Evolutionary conservation across 768 basidiomycete genomes (phyloP).

Genomic region (Lentinus tigrinus): DNA sequence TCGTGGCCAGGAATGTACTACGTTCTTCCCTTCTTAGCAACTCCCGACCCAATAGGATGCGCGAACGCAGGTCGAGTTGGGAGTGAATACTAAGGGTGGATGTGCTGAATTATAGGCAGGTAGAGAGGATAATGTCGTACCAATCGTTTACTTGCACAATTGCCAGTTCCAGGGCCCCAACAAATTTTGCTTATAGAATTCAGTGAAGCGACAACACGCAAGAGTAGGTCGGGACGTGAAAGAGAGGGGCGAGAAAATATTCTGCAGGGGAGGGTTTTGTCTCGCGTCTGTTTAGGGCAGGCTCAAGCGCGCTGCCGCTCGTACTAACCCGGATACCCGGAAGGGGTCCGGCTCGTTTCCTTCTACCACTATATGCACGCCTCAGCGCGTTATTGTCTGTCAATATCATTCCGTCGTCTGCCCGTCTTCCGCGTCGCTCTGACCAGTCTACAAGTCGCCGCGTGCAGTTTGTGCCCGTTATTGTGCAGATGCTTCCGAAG

Average conservation of each 20-base stretch:
- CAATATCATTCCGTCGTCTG: too few relatives aligned
- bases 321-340: too few relatives aligned
- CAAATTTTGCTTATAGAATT: too few relatives aligned
- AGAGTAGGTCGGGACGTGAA: too few relatives aligned
- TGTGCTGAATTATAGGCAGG: neutral
- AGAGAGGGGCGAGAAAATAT: too few relatives aligned
- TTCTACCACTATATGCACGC: too few relatives aligned
- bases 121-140: neutral
- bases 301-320: neutral
- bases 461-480: neutral
- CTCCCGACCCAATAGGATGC: slow-evolving; percentile 43
- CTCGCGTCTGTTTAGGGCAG: neutral
- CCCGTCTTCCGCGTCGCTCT: too few relatives aligned
- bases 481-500: neutral
- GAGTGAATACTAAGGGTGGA: slow-evolving; percentile 47
- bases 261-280: neutral
- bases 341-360: too few relatives aligned
- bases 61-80: slow-evolving; percentile 33
- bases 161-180: neutral
- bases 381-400: too few relatives aligned
- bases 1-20: slow-evolving; percentile 35
- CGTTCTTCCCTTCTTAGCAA: slow-evolving; percentile 53
- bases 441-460: too few relatives aligned
- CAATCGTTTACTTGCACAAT: neutral
- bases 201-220: too few relatives aligned